phyloP scores from a whole-genome alignment of 257 asterid species.

The Fraxinus cuspidata region DNA sequence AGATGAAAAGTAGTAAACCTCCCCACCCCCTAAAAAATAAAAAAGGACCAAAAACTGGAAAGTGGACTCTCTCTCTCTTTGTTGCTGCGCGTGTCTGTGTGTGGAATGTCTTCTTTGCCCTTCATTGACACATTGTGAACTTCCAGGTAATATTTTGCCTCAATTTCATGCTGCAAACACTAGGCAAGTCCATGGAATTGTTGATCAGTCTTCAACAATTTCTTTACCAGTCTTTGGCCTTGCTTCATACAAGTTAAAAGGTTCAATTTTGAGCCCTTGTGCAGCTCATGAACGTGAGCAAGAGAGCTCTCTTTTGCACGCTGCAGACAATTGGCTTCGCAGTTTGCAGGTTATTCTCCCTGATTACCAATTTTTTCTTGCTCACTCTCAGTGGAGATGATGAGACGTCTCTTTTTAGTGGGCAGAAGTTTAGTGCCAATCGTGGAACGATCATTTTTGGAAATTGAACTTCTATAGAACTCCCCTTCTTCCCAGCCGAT shows the following conservation, averaged over 20 bases:
- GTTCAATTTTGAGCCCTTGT: slow-evolving; percentile 55
- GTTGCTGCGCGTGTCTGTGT: neutral
- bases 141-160: slow-evolving; percentile 42
- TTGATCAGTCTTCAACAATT: slow-evolving; percentile 46
- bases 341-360: slow-evolving; percentile 51
- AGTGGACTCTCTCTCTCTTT: neutral
- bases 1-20: no score
- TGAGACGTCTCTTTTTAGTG: neutral
- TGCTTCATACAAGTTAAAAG: slow-evolving; percentile 70
- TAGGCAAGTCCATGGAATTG: slow-evolving; percentile 30
- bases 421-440: slow-evolving; percentile 3
- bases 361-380: slow-evolving; percentile 65
- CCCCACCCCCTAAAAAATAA: no score
- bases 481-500: neutral
- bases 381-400: slow-evolving; percentile 52
- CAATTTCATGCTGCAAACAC: slow-evolving; percentile 43
- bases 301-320: slow-evolving; percentile 55
- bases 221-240: slow-evolving; percentile 80
- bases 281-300: slow-evolving; percentile 67
- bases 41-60: no score
- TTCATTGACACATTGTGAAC: neutral
- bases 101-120: neutral
- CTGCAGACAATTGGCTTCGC: slow-evolving; percentile 66
- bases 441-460: slow-evolving; percentile 25
- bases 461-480: slow-evolving; percentile 27